Conservation (phyloP, 345 rosid species). For the Chamaenerion angustifolium region DNA sequence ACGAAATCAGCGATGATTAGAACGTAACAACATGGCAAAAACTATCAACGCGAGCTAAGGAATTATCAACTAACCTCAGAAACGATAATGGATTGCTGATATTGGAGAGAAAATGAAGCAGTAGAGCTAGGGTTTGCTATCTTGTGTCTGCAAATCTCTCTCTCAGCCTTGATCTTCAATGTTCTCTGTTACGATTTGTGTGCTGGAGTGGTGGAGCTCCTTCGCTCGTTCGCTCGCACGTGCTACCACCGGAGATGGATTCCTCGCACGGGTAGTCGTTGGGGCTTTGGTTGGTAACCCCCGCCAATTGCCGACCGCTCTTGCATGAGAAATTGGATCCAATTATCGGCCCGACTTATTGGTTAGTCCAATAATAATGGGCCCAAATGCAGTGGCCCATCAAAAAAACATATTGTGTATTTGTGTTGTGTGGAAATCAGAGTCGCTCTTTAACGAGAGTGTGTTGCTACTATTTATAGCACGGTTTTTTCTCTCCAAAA, state of each 20-base stretch:
- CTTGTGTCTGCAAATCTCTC: neutral
- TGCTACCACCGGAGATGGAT: no score
- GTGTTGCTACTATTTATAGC: no score
- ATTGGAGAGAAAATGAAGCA: neutral
- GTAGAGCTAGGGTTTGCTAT: conserved; percentile 7
- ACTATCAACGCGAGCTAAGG: no score
- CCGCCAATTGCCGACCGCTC: no score
- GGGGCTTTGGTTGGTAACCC: neutral
- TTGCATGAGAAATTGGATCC: no score
- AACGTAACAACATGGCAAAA: neutral
- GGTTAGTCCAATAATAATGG: no score
- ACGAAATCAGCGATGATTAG: neutral
- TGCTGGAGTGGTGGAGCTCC: conserved; percentile 4
- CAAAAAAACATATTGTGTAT: no score
- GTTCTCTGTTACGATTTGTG: conserved; percentile 7
- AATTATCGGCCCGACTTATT: no score
- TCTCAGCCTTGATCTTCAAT: neutral
- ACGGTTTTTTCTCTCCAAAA: no score
- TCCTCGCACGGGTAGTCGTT: conserved; percentile 21
- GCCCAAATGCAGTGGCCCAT: no score
- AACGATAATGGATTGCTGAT: conserved; percentile 1
- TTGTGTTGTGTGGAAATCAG: no score
- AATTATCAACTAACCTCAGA: neutral
- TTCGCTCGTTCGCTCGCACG: conserved; percentile 21
- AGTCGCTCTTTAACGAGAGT: no score